Evolutionary conservation across 2,329 filamentous ascomycete genomes (phyloP), one percentile per base, ranked within the genome.

Genomic region (Fusarium sp.): DNA sequence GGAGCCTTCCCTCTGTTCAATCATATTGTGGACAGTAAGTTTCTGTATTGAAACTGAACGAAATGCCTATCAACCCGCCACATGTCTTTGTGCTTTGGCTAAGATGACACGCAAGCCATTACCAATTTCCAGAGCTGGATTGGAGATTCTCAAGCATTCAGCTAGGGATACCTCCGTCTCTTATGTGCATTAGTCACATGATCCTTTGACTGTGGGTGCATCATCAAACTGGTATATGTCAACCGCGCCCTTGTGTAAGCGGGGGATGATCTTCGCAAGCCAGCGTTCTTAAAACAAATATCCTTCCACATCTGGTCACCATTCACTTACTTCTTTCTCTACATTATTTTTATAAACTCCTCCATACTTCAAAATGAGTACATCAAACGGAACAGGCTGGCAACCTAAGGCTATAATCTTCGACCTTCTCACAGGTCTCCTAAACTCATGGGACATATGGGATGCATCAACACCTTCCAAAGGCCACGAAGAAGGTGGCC

Each of bases 391-490:
- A 12, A 3, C 46, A 3, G 24, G 36, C 7, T 77, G 75, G 76
- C 68, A 58, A 6, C 76, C 77, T 2, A 74, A 75, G 67, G 79
- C 73, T 45, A 71, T 81, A 2, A 62, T 81, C 28, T 81, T 81
- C 30, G 79, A 81, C 56, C 77, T 81, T 26, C 75, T 81, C 23
- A 81, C 79, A 2, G 79, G 71, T 15, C 76, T 81, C 1, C 64
- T 79, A 8, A 74, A 81, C 68, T 80, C 77, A 4, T 80, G 79
- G 79, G 74, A 67, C 15, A 62, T 80, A 10, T 81, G 79, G 79
- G 69, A 78, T 30, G 63, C 71, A 19, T 77, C 73, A 8, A 75
- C 75, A 1, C 72, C 75, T 0, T 71, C 75, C 0, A 56, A 53
- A 9, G 64, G 61, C n/a, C 26, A 67, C 8, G 60, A 58, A 6